Conservation (phyloP, 208 protist genomes). For the Naegleria fowleri region DNA sequence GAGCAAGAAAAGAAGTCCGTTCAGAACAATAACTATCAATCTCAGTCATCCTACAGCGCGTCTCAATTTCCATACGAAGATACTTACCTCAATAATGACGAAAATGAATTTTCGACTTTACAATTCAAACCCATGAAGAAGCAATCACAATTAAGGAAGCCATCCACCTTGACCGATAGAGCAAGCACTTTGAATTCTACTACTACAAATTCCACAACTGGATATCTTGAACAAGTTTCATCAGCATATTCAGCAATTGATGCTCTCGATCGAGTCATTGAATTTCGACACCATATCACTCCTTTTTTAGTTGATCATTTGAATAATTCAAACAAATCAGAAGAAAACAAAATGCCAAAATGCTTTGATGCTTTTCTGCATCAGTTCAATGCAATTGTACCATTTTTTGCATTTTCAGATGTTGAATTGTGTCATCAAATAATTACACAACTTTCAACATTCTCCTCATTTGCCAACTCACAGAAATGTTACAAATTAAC, state of each 20-base stretch:
- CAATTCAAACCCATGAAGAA: background rate
- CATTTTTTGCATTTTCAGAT: conserved; percentile 4
- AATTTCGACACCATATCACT: conserved; percentile 11
- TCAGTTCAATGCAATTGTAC: conserved; percentile 15
- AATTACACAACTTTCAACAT: background rate
- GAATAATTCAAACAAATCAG: background rate
- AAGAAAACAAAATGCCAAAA: background rate
- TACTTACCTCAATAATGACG: background rate
- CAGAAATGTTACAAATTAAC: background rate
- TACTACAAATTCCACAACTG: background rate
- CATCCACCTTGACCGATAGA: background rate
- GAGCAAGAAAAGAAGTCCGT: background rate
- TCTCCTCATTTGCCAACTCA: background rate
- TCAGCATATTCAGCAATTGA: background rate
- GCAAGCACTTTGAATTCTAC: background rate
- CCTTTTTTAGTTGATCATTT: background rate
- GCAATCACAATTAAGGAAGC: background rate
- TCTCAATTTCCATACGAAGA: background rate
- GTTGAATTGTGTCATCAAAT: background rate
- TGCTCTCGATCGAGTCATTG: background rate
- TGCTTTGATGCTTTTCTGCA: background rate
- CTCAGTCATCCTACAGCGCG: background rate
- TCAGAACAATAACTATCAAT: background rate
- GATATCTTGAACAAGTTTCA: background rate
- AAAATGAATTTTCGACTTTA: background rate